These are phyloP conservation scores for Chalaropsis ovoidea DNA, from an alignment of 2,329 filamentous ascomycete species.

Conservation along the genomic window DNA sequence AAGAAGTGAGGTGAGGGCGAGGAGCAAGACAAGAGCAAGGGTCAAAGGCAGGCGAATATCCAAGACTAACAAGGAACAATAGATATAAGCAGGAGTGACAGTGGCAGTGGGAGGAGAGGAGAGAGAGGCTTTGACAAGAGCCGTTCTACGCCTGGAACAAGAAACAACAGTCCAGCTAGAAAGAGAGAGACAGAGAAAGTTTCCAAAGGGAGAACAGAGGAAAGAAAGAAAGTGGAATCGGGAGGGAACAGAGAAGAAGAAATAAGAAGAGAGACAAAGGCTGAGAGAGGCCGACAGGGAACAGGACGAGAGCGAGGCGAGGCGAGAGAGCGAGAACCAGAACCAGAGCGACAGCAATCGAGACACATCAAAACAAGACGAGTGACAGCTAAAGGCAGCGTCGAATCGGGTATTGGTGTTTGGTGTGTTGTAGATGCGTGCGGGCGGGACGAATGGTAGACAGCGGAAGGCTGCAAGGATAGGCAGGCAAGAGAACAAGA, in stretches of 20 bases:
- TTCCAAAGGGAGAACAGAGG: not conserved
- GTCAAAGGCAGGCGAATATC: constrained; percentile 3
- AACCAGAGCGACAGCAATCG: not conserved
- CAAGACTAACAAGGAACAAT: not conserved
- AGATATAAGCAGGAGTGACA: constrained; percentile 3
- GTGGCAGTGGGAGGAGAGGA: too few relatives aligned
- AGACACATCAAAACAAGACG: not conserved
- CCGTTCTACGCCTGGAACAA: not conserved
- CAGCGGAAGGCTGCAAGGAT: not conserved
- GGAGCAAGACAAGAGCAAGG: not conserved
- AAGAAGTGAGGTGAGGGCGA: not conserved
- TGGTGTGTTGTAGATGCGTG: constrained; percentile 8
- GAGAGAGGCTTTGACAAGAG: too few relatives aligned
- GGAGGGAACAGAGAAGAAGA: not conserved
- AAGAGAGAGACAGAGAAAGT: not conserved
- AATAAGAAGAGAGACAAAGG: not conserved
- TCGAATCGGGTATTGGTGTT: constrained; percentile 6
- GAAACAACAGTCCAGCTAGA: not conserved
- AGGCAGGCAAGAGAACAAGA: not conserved
- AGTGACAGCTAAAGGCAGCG: not conserved
- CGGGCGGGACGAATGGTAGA: not conserved
- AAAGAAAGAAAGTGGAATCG: constrained; percentile 2
- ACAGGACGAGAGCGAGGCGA: constrained; percentile 3
- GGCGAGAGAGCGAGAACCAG: not conserved
- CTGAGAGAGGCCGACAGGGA: not conserved